These are phyloP conservation scores for Cinnamomum micranthum DNA, from an alignment of 164 flowering plant genomes.

Conservation along the genomic window DNA sequence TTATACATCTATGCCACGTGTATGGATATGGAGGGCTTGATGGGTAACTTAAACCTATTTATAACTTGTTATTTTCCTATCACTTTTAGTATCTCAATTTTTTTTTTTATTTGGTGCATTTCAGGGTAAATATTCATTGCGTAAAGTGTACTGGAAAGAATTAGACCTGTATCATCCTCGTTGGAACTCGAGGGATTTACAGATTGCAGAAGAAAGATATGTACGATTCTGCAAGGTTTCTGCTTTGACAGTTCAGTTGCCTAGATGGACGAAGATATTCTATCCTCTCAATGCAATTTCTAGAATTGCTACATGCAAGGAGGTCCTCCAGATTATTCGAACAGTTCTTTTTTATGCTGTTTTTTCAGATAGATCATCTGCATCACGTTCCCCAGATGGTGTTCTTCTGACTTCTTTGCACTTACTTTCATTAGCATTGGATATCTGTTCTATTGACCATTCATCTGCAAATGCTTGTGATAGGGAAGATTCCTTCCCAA, in stretches of 20 bases:
- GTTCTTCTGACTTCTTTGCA: constrained; percentile 81
- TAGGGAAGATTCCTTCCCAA: constrained; percentile 35
- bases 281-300: constrained; percentile 64
- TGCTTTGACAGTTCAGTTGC: constrained; percentile 72
- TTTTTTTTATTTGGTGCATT: constrained; percentile 12
- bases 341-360: constrained; percentile 76
- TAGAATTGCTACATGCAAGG: constrained; percentile 64
- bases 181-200: constrained; percentile 86
- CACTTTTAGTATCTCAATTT: background rate
- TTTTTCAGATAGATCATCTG: constrained; percentile 37
- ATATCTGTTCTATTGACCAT: constrained; percentile 43
- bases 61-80: background rate
- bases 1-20: background rate
- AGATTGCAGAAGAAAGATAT: constrained; percentile 93
- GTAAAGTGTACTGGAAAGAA: constrained; percentile 70
- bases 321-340: constrained; percentile 56
- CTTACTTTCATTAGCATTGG: constrained; percentile 74
- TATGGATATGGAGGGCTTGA: background rate
- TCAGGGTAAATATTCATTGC: constrained; percentile 90
- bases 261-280: constrained; percentile 79
- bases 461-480: constrained; percentile 7
- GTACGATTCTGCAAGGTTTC: constrained; percentile 68
- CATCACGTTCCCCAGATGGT: constrained; percentile 87
- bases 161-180: constrained; percentile 92
- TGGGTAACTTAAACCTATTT: no score